Percentiles rank a stretch among this genome's conserved stretches.
Evolutionary conservation across 2,329 filamentous ascomycete genomes (phyloP).

Genomic region (Pleomassaria siparia): DNA sequence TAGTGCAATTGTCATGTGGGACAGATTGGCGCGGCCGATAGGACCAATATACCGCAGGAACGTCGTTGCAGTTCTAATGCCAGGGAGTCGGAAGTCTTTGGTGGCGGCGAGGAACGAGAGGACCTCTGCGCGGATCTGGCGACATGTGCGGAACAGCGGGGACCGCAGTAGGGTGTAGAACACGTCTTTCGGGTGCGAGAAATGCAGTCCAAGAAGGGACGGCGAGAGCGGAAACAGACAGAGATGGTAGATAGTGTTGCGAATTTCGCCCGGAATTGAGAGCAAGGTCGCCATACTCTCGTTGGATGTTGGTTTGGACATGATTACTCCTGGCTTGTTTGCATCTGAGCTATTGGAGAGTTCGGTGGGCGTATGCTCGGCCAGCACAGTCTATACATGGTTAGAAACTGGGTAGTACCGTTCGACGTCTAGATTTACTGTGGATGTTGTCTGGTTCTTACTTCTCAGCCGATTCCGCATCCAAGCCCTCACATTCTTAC

Average conservation of each 20-base stretch:
- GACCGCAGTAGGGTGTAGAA: constrained; percentile 10
- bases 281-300: neutral
- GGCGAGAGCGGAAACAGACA: neutral
- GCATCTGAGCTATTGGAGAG: neutral
- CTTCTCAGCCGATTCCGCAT: neutral
- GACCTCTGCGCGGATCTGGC: constrained; percentile 23
- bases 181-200: constrained; percentile 7
- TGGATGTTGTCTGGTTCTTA: neutral
- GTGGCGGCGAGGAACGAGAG: constrained; percentile 20
- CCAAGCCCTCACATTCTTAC: neutral
- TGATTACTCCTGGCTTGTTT: neutral
- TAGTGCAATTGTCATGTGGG: neutral
- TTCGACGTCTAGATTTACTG: neutral
- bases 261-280: neutral
- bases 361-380: neutral
- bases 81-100: constrained; percentile 13
- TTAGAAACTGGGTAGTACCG: too few species aligned
- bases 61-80: neutral
- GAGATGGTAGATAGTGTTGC: neutral
- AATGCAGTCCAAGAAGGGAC: neutral
- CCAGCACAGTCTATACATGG: too few species aligned
- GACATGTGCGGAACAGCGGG: constrained; percentile 21
- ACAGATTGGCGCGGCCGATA: neutral
- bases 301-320: neutral
- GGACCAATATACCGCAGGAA: constrained; percentile 1